phyloP scores from a whole-genome alignment of 2,329 filamentous ascomycete species.

The Fusarium robinianum region DNA sequence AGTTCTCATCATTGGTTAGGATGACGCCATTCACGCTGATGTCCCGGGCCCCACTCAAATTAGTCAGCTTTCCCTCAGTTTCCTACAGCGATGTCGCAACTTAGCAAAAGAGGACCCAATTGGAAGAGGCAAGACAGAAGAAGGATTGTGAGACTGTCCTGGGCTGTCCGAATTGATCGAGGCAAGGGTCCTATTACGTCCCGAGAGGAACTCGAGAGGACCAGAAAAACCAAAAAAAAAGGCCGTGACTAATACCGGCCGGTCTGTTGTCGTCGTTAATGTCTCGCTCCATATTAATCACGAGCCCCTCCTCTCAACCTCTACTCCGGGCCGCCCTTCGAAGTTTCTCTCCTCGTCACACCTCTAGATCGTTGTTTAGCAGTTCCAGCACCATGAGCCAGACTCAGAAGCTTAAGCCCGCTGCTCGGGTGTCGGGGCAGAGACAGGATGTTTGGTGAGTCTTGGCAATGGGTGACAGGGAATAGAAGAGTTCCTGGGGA shows the following conservation, averaged over 20 bases:
- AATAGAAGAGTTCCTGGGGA: background rate
- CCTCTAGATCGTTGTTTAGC: slow-evolving; percentile 24
- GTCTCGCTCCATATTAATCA: slow-evolving; percentile 37
- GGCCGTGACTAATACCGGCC: slow-evolving; percentile 19
- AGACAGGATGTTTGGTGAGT: slow-evolving; percentile 59
- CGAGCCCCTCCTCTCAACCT: slow-evolving; percentile 19
- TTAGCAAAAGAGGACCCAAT: slow-evolving; percentile 5
- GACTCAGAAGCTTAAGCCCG: slow-evolving; percentile 54
- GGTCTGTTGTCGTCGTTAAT: slow-evolving; percentile 24
- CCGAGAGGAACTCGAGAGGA: too few species aligned
- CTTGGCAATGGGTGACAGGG: background rate
- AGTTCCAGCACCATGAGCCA: slow-evolving; percentile 46
- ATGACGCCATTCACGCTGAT: slow-evolving; percentile 29
- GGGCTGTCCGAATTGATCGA: too few species aligned
- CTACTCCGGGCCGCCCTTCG: slow-evolving; percentile 28
- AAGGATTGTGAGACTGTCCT: slow-evolving; percentile 8
- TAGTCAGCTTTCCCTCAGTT: slow-evolving; percentile 32
- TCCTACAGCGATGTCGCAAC: slow-evolving; percentile 35
- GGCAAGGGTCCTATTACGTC: too few species aligned
- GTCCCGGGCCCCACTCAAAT: slow-evolving; percentile 16
- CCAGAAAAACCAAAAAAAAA: too few species aligned
- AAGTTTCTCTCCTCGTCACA: slow-evolving; percentile 25
- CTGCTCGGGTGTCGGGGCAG: slow-evolving; percentile 54
- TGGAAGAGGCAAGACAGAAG: slow-evolving; percentile 5
- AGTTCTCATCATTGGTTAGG: slow-evolving; percentile 31